phyloP scores from a whole-genome alignment of 1,139 yeast species.

The Pichia sp. region DNA sequence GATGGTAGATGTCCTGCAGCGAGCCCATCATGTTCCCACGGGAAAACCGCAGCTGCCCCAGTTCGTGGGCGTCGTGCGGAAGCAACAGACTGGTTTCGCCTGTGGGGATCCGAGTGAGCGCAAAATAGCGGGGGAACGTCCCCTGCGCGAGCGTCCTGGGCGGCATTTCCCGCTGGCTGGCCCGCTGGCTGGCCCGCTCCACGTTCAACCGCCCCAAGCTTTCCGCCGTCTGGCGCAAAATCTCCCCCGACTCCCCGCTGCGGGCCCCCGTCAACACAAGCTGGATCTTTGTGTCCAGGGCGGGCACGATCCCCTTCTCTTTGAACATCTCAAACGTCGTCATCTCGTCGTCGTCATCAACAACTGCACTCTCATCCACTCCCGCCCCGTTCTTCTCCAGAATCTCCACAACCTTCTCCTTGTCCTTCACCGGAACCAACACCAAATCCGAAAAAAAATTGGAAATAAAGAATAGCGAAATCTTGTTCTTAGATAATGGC shows the following conservation, averaged over 20 bases:
- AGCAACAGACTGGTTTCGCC: slow-evolving; percentile 51
- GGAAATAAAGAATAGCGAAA: slow-evolving; percentile 57
- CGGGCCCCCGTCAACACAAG: slow-evolving; percentile 60
- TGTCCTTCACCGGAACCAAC: slow-evolving; percentile 45
- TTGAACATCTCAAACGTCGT: slow-evolving; percentile 40
- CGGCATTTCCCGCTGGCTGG: slow-evolving; percentile 17
- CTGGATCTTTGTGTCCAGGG: slow-evolving; percentile 35
- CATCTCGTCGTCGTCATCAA: slow-evolving; percentile 15
- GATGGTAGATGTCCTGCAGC: slow-evolving; percentile 50
- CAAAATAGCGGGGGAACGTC: slow-evolving; percentile 44
- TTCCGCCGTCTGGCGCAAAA: slow-evolving; percentile 32
- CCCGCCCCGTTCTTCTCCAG: slow-evolving; percentile 27
- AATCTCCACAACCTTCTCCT: slow-evolving; percentile 40
- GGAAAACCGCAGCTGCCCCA: slow-evolving; percentile 38
- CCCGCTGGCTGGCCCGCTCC: slow-evolving; percentile 21
- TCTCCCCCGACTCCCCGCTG: slow-evolving; percentile 38
- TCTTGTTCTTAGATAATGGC: slow-evolving; percentile 52
- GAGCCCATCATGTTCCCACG: slow-evolving; percentile 47
- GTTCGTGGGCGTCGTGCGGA: slow-evolving; percentile 38
- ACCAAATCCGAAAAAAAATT: slow-evolving; percentile 65
- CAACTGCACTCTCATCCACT: neutral
- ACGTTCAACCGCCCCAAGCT: slow-evolving; percentile 32
- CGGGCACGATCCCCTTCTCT: slow-evolving; percentile 39
- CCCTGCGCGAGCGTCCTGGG: neutral
- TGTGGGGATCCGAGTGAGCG: slow-evolving; percentile 49